Base-by-base conservation (phyloP, 352 stramenopile species). In the Phytophthora hibernalis region DNA sequence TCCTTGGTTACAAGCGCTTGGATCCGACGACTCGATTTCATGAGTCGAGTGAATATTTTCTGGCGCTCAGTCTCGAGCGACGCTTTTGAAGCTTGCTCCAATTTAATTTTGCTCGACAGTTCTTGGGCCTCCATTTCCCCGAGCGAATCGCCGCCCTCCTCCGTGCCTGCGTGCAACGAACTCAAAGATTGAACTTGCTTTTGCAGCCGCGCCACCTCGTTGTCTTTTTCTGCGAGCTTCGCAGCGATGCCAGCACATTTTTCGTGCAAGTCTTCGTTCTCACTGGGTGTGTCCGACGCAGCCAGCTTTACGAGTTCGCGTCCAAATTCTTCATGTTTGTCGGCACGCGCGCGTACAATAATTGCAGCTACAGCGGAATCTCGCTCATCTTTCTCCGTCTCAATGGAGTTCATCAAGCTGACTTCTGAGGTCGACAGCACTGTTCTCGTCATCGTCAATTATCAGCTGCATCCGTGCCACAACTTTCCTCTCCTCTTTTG, bases 331-430 rank as follows among this genome's bases (percentile, higher is more conserved):
- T 55, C 35, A 5, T 21, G 26, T 13, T 55, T 70, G 7, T 61
- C 15, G 20, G 40, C 40, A 35, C 11, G 31, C n/a, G 15, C 33
- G 18, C 20, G 13, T 5, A 53, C 33, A 15, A 70, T 70, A 7
- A 87, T 53, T 21, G 74, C 74, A 18, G 76, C 78, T 20, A 87
- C 47, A 21, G 78, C 74, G 5, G 65, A 63, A 30, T 86, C 68
- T 6, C 63, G 48, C 24, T 61, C 43, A 2, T 55, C 42, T 18
- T 69, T 70, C 16, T 77, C 65, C 9, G 45, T 26, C 30, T 79
- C 45, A 44, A 85, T 76, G 8, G 54, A 31, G 45, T 26, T 77
- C 55, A 31, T 68, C 21, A 24, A 75, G 68, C 24, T 75, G 66
- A 12, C 43, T 48, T 51, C 62, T 69, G 22, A 72, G 59, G 16